Conservation (phyloP, 306 rosid species). For the Herpetospermum pedunculosum region DNA sequence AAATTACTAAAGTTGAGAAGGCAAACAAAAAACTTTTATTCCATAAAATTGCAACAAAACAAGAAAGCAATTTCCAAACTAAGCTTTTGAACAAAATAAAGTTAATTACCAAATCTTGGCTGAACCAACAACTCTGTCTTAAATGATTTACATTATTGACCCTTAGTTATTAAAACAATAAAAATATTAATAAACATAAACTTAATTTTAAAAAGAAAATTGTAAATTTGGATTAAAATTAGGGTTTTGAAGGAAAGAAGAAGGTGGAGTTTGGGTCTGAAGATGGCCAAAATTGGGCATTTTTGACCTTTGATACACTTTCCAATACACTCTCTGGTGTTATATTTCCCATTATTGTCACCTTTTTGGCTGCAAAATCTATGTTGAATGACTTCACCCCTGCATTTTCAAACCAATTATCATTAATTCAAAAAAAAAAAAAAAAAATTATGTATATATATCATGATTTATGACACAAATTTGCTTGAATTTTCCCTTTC, state of each 20-base stretch:
- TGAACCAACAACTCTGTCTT: not conserved
- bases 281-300: slow-evolving; percentile 72
- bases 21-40: not conserved
- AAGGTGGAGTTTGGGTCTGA: slow-evolving; percentile 11
- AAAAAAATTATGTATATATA: too few relatives aligned
- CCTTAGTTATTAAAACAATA: too few relatives aligned
- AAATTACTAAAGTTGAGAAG: not conserved
- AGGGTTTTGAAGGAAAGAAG: not conserved
- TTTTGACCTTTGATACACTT: slow-evolving; percentile 86
- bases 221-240: not conserved
- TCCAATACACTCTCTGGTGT: slow-evolving; percentile 58
- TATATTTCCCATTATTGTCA: slow-evolving; percentile 69
- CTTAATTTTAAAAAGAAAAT: not conserved
- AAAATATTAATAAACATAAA: not conserved
- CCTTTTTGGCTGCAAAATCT: slow-evolving; percentile 86
- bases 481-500: not conserved
- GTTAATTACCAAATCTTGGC: too few relatives aligned
- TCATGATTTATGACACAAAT: not conserved
- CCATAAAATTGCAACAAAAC: not conserved
- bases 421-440: too few relatives aligned
- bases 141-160: not conserved
- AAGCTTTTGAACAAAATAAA: too few relatives aligned
- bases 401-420: slow-evolving; percentile 5
- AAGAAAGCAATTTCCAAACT: too few relatives aligned
- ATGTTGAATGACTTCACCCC: slow-evolving; percentile 84